Evolutionary conservation across 495 filamentous ascomycete genomes (phyloP).

Genomic region (Cercophora newfieldiana): DNA sequence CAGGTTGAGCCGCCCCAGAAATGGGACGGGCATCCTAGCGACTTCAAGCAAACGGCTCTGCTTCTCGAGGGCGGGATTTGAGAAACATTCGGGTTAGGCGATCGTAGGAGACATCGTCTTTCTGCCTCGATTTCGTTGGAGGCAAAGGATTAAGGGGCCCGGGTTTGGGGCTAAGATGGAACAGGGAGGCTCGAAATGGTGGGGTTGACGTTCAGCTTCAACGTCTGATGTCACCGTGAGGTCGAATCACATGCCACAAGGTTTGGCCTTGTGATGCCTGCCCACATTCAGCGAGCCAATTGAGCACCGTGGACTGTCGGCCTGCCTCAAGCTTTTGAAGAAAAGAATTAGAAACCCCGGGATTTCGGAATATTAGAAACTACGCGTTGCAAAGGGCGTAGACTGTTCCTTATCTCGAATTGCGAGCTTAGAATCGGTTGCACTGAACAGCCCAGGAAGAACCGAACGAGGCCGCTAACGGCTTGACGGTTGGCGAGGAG

Average conservation of each 20-base stretch:
- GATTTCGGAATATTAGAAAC: not conserved
- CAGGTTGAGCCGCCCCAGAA: constrained; percentile 79
- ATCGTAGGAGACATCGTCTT: not conserved
- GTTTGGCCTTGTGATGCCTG: constrained; percentile 5
- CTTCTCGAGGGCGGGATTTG: not conserved
- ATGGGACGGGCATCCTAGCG: constrained; percentile 71
- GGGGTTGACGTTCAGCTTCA: not conserved
- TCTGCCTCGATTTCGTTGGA: not conserved
- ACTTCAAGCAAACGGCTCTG: not conserved
- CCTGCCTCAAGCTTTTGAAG: not conserved
- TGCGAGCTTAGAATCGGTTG: not conserved
- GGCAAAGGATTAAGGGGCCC: not conserved
- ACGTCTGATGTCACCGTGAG: constrained; percentile 25
- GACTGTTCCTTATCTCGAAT: not conserved
- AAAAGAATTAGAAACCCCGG: not conserved
- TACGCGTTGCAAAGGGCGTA: not conserved
- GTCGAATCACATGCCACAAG: constrained; percentile 23
- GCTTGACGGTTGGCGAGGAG: not conserved
- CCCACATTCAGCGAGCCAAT: not conserved
- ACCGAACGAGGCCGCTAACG: not conserved
- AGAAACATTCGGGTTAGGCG: not conserved
- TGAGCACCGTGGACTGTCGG: not conserved
- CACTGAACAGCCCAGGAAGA: not conserved
- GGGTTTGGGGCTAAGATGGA: not conserved
- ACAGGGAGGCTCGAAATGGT: not conserved